These are phyloP conservation scores for Rhodotorula sp. DNA, from an alignment of 1,284 basidiomycete genomes.

Conservation along the genomic window DNA sequence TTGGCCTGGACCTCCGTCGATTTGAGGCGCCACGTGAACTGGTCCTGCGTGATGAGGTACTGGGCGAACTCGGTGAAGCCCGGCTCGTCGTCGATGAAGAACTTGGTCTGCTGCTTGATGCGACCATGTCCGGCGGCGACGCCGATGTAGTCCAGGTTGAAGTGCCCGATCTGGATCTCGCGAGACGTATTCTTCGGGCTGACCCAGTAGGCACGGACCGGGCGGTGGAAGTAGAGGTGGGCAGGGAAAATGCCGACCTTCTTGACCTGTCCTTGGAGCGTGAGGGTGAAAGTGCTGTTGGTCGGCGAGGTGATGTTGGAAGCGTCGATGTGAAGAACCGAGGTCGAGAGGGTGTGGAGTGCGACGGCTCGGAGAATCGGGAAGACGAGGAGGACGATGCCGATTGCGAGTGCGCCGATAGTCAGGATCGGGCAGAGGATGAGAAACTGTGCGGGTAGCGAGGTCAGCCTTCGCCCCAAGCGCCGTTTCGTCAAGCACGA, in stretches of 20 bases:
- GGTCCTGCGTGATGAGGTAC: slow-evolving; percentile 63
- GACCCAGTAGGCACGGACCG: slow-evolving; percentile 47
- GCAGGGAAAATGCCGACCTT: slow-evolving; percentile 52
- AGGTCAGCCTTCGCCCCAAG: not conserved
- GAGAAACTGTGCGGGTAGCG: not conserved
- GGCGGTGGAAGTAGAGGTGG: slow-evolving; percentile 48
- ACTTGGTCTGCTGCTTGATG: slow-evolving; percentile 49
- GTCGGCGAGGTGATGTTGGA: slow-evolving; percentile 48
- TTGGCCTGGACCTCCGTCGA: slow-evolving; percentile 63
- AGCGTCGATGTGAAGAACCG: slow-evolving; percentile 46
- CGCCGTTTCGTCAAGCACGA: no score
- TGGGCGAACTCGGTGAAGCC: slow-evolving; percentile 48
- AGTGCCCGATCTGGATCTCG: slow-evolving; percentile 47
- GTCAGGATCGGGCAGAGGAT: slow-evolving; percentile 31
- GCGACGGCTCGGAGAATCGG: slow-evolving; percentile 49
- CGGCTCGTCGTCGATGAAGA: slow-evolving; percentile 46
- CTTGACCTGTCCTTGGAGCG: slow-evolving; percentile 47
- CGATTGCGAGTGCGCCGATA: slow-evolving; percentile 15
- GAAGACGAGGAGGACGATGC: slow-evolving; percentile 45
- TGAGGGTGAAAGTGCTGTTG: slow-evolving; percentile 48
- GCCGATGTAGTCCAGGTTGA: slow-evolving; percentile 26
- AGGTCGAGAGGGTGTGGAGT: slow-evolving; percentile 48
- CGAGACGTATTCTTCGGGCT: slow-evolving; percentile 43
- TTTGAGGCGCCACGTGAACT: slow-evolving; percentile 69
- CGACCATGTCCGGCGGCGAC: slow-evolving; percentile 49